Evolutionary conservation across 2,329 filamentous ascomycete genomes (phyloP).

Genomic region (Emergomyces pasteurianus): DNA sequence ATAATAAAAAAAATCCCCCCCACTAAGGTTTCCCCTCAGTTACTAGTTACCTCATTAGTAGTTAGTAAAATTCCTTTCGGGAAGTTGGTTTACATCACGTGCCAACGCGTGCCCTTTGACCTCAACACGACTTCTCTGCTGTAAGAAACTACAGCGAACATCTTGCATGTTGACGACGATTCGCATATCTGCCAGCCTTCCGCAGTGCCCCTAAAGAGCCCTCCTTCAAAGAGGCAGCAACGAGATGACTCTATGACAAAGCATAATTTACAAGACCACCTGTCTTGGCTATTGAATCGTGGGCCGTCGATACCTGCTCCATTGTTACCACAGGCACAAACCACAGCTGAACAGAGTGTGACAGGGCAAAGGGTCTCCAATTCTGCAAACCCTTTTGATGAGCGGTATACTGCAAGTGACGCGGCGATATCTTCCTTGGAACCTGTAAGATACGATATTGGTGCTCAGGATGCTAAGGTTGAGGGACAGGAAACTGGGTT

Average conservation of each 20-base stretch:
- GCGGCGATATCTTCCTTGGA: constrained; percentile 7
- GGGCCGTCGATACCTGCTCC: constrained; percentile 24
- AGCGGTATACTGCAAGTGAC: constrained; percentile 4
- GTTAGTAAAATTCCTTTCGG: neutral
- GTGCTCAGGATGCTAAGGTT: neutral
- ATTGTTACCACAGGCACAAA: constrained; percentile 19
- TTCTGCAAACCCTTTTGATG: neutral
- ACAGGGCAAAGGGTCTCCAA: constrained; percentile 6
- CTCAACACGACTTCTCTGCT: neutral
- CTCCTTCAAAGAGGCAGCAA: constrained; percentile 7
- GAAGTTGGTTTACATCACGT: constrained; percentile 8
- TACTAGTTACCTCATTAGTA: neutral
- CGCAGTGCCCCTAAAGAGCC: neutral
- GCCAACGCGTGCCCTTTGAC: constrained; percentile 4
- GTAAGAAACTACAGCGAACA: neutral
- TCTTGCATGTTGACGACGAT: neutral
- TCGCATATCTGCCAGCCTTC: neutral
- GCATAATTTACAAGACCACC: constrained; percentile 34
- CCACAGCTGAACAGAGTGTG: constrained; percentile 9
- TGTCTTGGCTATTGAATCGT: constrained; percentile 36
- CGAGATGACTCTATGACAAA: constrained; percentile 36
- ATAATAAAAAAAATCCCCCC: no score
- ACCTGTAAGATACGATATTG: constrained; percentile 8
- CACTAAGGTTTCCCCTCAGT: no score
- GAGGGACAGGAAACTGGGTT: constrained; percentile 16